phyloP scores from a whole-genome alignment of 192 early-diverging fungal genomes.

The Gigaspora rosea region DNA sequence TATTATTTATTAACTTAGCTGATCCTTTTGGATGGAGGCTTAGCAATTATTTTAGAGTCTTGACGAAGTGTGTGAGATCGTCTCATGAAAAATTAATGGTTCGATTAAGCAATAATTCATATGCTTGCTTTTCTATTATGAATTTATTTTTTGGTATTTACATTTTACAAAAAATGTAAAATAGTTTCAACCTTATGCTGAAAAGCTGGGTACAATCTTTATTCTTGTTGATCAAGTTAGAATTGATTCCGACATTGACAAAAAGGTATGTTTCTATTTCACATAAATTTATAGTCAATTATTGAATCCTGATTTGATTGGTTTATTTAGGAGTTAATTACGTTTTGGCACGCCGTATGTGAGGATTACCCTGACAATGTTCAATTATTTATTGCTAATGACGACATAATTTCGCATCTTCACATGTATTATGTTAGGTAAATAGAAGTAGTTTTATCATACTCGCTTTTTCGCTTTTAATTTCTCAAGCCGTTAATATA shows the following conservation, averaged over 20 bases:
- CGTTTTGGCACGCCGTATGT: slow-evolving; percentile 22
- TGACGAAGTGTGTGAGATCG: slow-evolving; percentile 25
- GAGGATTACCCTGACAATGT: slow-evolving; percentile 13
- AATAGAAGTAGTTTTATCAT: background rate
- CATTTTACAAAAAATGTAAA: background rate
- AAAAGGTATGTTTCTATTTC: slow-evolving; percentile 10
- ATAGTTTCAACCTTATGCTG: slow-evolving; percentile 14
- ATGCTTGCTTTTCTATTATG: background rate
- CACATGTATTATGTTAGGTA: slow-evolving; percentile 33
- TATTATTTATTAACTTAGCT: background rate
- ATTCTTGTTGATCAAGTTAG: slow-evolving; percentile 12
- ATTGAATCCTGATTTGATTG: background rate
- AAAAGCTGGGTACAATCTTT: slow-evolving; percentile 5
- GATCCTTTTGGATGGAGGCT: slow-evolving; percentile 28
- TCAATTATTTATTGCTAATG: background rate
- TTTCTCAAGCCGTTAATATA: background rate
- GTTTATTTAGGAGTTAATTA: slow-evolving; percentile 16
- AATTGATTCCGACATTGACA: slow-evolving; percentile 26
- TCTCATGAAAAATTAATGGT: slow-evolving; percentile 20
- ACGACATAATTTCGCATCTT: background rate
- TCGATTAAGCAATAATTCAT: background rate
- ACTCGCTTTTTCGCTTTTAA: background rate
- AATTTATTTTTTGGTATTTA: background rate
- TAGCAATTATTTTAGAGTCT: slow-evolving; percentile 21
- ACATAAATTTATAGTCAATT: background rate